Evolutionary conservation across 306 rosid genomes (phyloP).

Genomic region (Pyrus pyrifolia): DNA sequence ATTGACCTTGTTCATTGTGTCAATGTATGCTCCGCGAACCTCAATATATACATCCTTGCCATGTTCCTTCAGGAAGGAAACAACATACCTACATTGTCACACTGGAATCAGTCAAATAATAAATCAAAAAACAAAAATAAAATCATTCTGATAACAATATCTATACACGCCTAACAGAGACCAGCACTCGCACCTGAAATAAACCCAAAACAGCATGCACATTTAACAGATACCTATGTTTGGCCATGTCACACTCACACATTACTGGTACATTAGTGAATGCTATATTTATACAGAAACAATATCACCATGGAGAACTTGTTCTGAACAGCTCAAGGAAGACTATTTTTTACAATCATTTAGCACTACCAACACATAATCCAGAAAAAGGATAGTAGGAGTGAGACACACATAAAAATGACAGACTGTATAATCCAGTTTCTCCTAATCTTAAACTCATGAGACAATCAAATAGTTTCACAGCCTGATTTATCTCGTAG

Average conservation of each 20-base stretch:
- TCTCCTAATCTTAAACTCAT: not conserved
- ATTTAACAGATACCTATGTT: not conserved
- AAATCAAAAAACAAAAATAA: not conserved
- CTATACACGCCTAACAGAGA: not conserved
- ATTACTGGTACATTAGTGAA: not conserved
- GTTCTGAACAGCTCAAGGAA: not conserved
- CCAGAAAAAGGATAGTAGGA: not conserved
- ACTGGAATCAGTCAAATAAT: conserved; percentile 21
- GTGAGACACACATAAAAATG: not conserved
- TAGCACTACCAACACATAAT: not conserved
- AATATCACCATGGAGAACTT: not conserved
- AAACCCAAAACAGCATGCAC: not conserved
- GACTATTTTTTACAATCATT: not conserved
- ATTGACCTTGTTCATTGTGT: conserved; percentile 88
- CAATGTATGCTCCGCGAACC: conserved; percentile 85
- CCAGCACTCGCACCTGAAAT: not conserved
- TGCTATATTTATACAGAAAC: not conserved
- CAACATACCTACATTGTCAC: conserved; percentile 57
- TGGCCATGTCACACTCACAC: not conserved
- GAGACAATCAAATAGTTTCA: not conserved
- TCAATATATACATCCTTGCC: conserved; percentile 82
- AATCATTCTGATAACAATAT: conserved; percentile 3
- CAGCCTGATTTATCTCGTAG: not conserved
- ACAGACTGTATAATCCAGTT: not conserved
- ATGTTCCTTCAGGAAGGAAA: conserved; percentile 85